A percentile compares a stretch with the other conserved stretches of the same genome.
Conservation (phyloP, 345 rosid genomes). For the Arabis alpina region DNA sequence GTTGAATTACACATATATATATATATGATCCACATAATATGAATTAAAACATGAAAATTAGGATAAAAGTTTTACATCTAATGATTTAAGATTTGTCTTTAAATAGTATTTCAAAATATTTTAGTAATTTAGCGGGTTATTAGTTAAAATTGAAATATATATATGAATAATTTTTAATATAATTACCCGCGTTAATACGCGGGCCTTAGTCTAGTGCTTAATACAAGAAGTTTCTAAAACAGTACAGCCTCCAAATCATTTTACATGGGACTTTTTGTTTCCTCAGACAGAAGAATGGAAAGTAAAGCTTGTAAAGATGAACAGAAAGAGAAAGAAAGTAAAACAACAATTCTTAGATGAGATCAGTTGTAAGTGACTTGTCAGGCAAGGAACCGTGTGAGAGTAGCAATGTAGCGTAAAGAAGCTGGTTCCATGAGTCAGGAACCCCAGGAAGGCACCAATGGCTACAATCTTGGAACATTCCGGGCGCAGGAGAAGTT, state of each 20-base stretch:
- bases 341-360: slow-evolving; percentile 10
- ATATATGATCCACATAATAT: too few species aligned
- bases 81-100: too few species aligned
- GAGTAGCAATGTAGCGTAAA: slow-evolving; percentile 56
- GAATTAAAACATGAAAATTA: too few species aligned
- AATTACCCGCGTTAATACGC: too few species aligned
- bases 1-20: too few species aligned
- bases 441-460: slow-evolving; percentile 91
- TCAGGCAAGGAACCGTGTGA: slow-evolving; percentile 44
- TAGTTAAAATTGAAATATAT: too few species aligned
- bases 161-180: too few species aligned
- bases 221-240: slow-evolving; percentile 1
- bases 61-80: too few species aligned
- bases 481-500: slow-evolving; percentile 26
- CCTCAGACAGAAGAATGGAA: background rate
- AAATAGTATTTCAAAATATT: too few species aligned
- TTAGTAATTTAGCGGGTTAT: too few species aligned
- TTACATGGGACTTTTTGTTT: background rate
- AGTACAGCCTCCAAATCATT: background rate
- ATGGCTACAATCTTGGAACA: slow-evolving; percentile 76
- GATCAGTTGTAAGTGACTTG: slow-evolving; percentile 21
- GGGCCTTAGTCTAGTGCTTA: too few species aligned
- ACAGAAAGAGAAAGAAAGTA: background rate
- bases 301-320: background rate
- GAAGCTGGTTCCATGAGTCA: slow-evolving; percentile 78